Evolutionary conservation across 768 basidiomycete species (phyloP).

Genomic region (Lactifluus piperatus): DNA sequence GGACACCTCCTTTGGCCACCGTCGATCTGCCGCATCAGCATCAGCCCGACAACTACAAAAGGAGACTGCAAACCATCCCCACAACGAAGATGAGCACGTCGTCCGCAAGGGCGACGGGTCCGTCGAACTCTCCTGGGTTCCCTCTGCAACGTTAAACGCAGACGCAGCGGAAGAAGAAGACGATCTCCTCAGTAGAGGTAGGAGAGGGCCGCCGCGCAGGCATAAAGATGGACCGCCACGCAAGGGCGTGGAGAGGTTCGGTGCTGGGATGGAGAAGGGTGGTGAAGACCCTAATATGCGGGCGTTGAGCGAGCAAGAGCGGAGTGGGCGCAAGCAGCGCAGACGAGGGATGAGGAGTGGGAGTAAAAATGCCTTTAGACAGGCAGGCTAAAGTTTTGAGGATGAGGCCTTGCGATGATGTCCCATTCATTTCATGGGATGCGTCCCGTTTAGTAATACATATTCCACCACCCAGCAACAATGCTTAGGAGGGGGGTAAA

Average conservation of each 20-base stretch:
- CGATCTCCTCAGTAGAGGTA: constrained; percentile 20
- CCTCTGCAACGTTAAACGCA: constrained; percentile 29
- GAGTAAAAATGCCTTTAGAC: constrained; percentile 71
- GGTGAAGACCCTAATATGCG: constrained; percentile 36
- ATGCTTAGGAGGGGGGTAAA: too few species aligned
- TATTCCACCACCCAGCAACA: too few species aligned
- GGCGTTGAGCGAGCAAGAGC: constrained; percentile 53
- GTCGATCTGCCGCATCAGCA: constrained; percentile 34
- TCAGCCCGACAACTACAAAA: neutral
- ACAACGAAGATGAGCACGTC: constrained; percentile 18
- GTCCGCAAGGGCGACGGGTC: constrained; percentile 43
- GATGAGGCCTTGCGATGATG: too few species aligned
- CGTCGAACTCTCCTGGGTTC: constrained; percentile 82
- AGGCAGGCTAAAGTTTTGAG: neutral
- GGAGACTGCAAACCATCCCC: neutral
- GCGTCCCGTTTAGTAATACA: too few species aligned
- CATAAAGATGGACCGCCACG: constrained; percentile 29
- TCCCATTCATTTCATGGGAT: too few species aligned
- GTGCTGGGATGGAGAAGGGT: constrained; percentile 84
- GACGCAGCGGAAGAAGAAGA: constrained; percentile 27
- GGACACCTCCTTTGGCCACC: constrained; percentile 62
- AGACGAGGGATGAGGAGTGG: constrained; percentile 80
- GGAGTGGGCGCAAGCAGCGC: constrained; percentile 71
- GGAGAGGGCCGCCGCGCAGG: constrained; percentile 22
- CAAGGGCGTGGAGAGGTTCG: constrained; percentile 72